Base-by-base conservation (phyloP, 495 filamentous ascomycete species). In the Penicillium robsamsonii region DNA sequence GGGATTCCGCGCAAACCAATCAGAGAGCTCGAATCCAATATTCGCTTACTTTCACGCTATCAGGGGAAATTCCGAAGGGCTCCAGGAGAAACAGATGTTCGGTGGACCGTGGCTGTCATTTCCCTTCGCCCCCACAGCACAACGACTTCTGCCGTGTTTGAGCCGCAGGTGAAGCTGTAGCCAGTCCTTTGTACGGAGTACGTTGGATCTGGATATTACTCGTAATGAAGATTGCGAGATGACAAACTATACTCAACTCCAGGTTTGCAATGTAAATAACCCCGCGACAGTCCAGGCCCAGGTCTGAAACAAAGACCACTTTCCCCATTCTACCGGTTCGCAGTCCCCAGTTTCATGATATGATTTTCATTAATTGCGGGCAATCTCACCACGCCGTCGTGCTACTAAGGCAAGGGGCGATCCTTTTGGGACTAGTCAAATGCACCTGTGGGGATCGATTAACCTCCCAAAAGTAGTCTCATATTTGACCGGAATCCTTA, bases 371-470 rank as follows among this genome's bases (percentile, higher is more conserved):
- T 38, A 35, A 35, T n/a, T 46, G 51, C 38, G 50, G 53, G 27
- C 30, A 5, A 30, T 13, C 20, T 37, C 57, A 25, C 46, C 46
- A 27, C 48, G 45, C 63, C 57, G 57, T 57, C 43, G 24, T 22
- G 24, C 22, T 33, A 37, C 60, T 66, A 66, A 60, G 53, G 63
- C 60, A 63, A 55, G 63, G 55, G 59, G 45, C 43, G 25, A 55
- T 54, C 61, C 48, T 56, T 50, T 33, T 44, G 30, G 40, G 24
- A 44, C 50, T 45, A 25, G 30, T 25, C 11, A 17, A 45, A n/a
- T 37, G 15, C 31, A 37, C 20, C 15, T 40, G 59, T 60, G 44
- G 47, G 48, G 45, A 53, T 31, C 10, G 44, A 60, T 60, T 38
- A 24, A 18, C 54, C 51, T 60, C 9, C 20, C n/a, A n/a, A n/a